phyloP scores from a whole-genome alignment of 2,329 filamentous ascomycete species.

The Diaporthe sp. region DNA sequence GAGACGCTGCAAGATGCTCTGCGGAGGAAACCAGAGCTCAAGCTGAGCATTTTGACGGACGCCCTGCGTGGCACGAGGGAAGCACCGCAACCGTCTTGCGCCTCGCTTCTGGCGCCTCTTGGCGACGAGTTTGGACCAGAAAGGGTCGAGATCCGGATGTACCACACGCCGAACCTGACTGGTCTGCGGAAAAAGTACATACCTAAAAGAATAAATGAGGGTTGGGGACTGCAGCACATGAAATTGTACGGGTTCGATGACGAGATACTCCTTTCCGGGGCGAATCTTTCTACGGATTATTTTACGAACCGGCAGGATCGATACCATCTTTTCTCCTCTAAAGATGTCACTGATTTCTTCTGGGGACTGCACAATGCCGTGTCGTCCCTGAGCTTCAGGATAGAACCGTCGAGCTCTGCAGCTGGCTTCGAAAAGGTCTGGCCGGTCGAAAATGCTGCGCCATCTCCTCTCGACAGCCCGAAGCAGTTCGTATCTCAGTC shows the following conservation, averaged over 20 bases:
- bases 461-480: slow-evolving; percentile 80
- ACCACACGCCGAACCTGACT: slow-evolving; percentile 95
- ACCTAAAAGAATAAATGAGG: slow-evolving; percentile 94
- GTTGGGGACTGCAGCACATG: slow-evolving; percentile 99
- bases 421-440: slow-evolving; percentile 77
- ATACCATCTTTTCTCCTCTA: slow-evolving; percentile 90
- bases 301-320: slow-evolving; percentile 96
- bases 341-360: slow-evolving; percentile 86
- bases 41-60: slow-evolving; percentile 91
- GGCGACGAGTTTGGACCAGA: slow-evolving; percentile 85
- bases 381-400: slow-evolving; percentile 84
- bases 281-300: slow-evolving; percentile 93
- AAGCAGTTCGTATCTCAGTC: slow-evolving; percentile 78
- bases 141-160: slow-evolving; percentile 95
- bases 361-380: slow-evolving; percentile 82
- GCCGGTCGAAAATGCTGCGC: slow-evolving; percentile 81
- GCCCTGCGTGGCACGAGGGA: slow-evolving; percentile 92
- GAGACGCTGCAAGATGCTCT: slow-evolving; percentile 82
- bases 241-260: slow-evolving; percentile 97
- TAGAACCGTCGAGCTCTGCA: slow-evolving; percentile 72
- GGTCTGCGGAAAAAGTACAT: slow-evolving; percentile 87
- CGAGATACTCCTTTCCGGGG: slow-evolving; percentile 93
- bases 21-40: slow-evolving; percentile 79
- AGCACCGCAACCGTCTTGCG: slow-evolving; percentile 86
- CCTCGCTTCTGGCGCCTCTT: slow-evolving; percentile 88